phyloP scores from a whole-genome alignment of 768 basidiomycete species.

The Crassisporium funariophilum region DNA sequence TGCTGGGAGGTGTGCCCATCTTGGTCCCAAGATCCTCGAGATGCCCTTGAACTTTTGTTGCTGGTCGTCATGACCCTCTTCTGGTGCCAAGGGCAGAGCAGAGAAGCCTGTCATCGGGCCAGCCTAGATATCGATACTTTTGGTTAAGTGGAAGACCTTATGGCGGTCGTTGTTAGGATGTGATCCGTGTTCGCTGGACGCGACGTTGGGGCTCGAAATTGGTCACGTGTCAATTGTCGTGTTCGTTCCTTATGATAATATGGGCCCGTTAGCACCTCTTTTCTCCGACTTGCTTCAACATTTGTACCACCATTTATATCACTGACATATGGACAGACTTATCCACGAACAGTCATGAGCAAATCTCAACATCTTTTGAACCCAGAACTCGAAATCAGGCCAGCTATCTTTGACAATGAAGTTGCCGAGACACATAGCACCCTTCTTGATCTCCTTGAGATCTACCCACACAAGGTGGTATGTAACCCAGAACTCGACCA shows the following conservation, averaged over 20 bases:
- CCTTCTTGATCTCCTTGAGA: constrained; percentile 3
- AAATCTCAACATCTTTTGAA: background rate
- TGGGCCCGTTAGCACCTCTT: too few relatives aligned
- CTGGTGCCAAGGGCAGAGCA: constrained; percentile 46
- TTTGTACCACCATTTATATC: too few relatives aligned
- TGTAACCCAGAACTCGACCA: constrained; percentile 3
- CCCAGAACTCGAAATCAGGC: constrained; percentile 7
- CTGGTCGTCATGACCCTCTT: constrained; percentile 36
- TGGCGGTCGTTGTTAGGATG: too few relatives aligned
- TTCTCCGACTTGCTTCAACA: too few relatives aligned
- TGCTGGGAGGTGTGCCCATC: constrained; percentile 64
- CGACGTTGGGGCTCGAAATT: too few relatives aligned
- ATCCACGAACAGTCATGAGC: too few relatives aligned
- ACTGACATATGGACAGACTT: too few relatives aligned
- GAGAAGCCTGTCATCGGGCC: constrained; percentile 60
- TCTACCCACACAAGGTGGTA: constrained; percentile 1
- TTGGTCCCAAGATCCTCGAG: constrained; percentile 65
- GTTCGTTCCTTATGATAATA: too few relatives aligned
- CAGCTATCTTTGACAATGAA: background rate
- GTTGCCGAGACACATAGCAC: background rate
- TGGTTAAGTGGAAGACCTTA: too few relatives aligned
- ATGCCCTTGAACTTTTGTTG: constrained; percentile 48
- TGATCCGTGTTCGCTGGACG: too few relatives aligned
- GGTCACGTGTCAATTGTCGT: too few relatives aligned
- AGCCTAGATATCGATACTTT: too few relatives aligned